Conservation (phyloP, 139 green algal genomes). For the Chlorella sp. region DNA sequence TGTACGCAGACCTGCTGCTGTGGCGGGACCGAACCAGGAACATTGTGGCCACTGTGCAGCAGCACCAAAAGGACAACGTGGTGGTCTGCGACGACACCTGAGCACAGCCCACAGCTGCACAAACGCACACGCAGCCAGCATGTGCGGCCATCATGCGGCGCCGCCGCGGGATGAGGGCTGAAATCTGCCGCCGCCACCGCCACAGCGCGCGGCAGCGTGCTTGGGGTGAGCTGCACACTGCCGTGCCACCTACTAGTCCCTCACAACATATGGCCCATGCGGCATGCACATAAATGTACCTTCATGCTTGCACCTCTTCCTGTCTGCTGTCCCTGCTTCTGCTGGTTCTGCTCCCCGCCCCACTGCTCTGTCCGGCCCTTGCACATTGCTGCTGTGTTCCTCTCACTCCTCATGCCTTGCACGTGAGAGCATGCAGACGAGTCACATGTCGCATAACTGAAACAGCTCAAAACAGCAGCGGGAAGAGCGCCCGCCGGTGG, state of each 20-base stretch:
- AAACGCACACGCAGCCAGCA: too few species aligned
- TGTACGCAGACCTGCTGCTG: background rate
- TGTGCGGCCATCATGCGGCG: background rate
- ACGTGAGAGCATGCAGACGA: background rate
- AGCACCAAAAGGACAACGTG: background rate
- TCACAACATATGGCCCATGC: too few species aligned
- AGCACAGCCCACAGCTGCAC: too few species aligned
- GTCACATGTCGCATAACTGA: background rate
- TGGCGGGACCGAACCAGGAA: background rate
- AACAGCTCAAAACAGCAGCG: slow-evolving; percentile 16
- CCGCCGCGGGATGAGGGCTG: too few species aligned
- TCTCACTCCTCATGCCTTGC: too few species aligned
- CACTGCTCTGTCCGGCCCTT: background rate
- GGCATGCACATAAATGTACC: too few species aligned
- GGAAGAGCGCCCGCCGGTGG: slow-evolving; percentile 55
- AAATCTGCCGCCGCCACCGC: too few species aligned
- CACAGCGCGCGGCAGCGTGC: too few species aligned
- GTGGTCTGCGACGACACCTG: background rate
- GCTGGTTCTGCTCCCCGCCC: background rate
- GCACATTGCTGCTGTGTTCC: background rate
- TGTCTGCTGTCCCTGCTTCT: too few species aligned
- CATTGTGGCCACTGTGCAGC: background rate
- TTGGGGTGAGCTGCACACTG: too few species aligned
- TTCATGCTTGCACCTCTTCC: too few species aligned
- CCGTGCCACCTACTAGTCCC: too few species aligned